Conservation (phyloP, 2,329 filamentous ascomycete genomes). For the Nemania serpens region DNA sequence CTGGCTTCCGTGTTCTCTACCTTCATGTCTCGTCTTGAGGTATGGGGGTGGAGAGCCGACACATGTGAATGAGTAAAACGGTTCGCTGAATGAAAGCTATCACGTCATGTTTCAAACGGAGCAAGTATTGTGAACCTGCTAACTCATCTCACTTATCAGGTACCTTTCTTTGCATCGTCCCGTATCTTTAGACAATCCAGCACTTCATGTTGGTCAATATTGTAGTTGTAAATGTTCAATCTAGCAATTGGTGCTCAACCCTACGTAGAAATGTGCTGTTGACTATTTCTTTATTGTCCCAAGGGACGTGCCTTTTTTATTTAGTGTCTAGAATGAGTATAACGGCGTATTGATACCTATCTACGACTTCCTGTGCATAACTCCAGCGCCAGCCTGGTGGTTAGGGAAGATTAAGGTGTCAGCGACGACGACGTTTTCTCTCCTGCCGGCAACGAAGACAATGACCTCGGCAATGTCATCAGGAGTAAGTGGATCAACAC, state of each 20-base stretch:
- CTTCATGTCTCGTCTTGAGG: slow-evolving; percentile 63
- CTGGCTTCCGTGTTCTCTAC: slow-evolving; percentile 61
- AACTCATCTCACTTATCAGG: slow-evolving; percentile 18
- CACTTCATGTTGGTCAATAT: background rate
- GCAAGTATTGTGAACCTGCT: slow-evolving; percentile 17
- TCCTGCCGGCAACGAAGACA: slow-evolving; percentile 75
- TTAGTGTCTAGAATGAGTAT: slow-evolving; percentile 21
- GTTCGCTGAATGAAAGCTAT: slow-evolving; percentile 61
- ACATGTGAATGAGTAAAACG: slow-evolving; percentile 69
- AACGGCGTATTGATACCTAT: slow-evolving; percentile 7
- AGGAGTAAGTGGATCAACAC: slow-evolving; percentile 69
- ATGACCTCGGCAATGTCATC: slow-evolving; percentile 80
- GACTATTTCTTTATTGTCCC: background rate
- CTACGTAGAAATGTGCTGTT: background rate
- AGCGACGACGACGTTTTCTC: slow-evolving; percentile 80
- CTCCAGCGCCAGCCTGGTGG: slow-evolving; percentile 62
- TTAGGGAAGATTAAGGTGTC: slow-evolving; percentile 77
- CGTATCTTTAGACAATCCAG: too few relatives aligned
- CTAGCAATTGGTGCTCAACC: too few relatives aligned
- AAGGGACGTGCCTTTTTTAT: background rate
- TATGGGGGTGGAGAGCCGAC: slow-evolving; percentile 57
- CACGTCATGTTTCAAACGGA: background rate
- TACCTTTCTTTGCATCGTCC: background rate
- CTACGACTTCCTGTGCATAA: slow-evolving; percentile 39
- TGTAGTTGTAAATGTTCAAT: background rate